Conservation (phyloP, 2,329 filamentous ascomycete species). For the Uncinocarpus reesii region DNA sequence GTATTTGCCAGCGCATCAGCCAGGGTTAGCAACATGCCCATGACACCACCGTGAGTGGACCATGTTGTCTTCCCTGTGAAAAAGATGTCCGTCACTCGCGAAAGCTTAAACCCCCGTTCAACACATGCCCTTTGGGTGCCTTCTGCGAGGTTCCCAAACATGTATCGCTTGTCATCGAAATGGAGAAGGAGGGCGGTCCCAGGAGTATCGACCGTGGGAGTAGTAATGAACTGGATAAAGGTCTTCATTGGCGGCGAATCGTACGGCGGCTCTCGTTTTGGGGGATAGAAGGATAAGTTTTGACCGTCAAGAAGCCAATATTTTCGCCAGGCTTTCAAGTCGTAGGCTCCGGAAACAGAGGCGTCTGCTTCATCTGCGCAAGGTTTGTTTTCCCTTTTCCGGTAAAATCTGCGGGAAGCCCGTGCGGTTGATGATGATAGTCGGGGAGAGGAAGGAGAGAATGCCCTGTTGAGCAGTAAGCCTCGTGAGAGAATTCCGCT, state of each 20-base stretch:
- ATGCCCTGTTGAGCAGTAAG: not conserved
- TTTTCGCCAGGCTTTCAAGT: not conserved
- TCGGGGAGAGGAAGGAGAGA: not conserved
- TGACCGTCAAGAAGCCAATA: constrained; percentile 9
- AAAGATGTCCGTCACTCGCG: constrained; percentile 66
- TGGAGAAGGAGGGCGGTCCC: constrained; percentile 69
- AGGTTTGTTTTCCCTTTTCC: not conserved
- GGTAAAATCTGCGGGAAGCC: not conserved
- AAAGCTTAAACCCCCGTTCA: constrained; percentile 55
- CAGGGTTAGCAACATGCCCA: constrained; percentile 75
- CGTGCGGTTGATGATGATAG: not conserved
- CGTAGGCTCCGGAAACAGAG: not conserved
- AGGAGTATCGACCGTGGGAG: constrained; percentile 77
- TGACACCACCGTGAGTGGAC: constrained; percentile 65
- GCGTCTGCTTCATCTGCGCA: not conserved
- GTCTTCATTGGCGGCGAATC: constrained; percentile 51
- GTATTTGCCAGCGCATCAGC: constrained; percentile 54
- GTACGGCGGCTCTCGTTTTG: not conserved
- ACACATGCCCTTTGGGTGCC: constrained; percentile 70
- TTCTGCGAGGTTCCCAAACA: constrained; percentile 74
- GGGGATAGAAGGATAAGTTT: constrained; percentile 1
- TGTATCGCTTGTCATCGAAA: constrained; percentile 70
- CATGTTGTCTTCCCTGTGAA: constrained; percentile 68
- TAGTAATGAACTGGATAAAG: constrained; percentile 63
- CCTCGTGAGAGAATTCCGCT: not conserved